Conservation (phyloP, 2,329 filamentous ascomycete species). For the Phyllosticta citrichinensis region DNA sequence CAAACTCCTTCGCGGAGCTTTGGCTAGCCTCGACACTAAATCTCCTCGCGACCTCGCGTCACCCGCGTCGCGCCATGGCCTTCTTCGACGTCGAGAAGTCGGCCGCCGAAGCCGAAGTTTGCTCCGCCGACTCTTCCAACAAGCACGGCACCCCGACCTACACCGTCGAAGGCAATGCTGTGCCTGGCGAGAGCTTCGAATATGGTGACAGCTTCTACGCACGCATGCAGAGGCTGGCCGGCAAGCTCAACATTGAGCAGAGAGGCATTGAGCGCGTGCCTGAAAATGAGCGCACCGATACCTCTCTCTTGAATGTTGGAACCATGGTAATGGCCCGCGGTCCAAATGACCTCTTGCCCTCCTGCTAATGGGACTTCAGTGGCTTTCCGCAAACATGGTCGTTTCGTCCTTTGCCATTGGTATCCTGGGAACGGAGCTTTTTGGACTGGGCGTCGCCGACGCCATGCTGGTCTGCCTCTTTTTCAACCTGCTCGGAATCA, state of each 20-base stretch:
- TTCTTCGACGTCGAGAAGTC: slow-evolving; percentile 18
- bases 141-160: slow-evolving; percentile 8
- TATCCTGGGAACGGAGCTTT: slow-evolving; percentile 58
- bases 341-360: not conserved
- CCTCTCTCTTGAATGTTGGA: slow-evolving; percentile 53
- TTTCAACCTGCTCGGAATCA: slow-evolving; percentile 63
- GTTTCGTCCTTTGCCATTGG: slow-evolving; percentile 69
- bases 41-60: not conserved
- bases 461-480: slow-evolving; percentile 62
- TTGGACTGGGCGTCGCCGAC: slow-evolving; percentile 62
- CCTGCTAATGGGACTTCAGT: slow-evolving; percentile 35
- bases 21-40: not conserved
- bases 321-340: slow-evolving; percentile 52
- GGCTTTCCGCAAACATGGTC: slow-evolving; percentile 70
- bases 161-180: slow-evolving; percentile 36
- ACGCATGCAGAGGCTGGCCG: slow-evolving; percentile 52
- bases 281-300: slow-evolving; percentile 56
- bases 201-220: slow-evolving; percentile 47
- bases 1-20: slow-evolving; percentile 11
- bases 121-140: slow-evolving; percentile 14
- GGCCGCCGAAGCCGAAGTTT: slow-evolving; percentile 20
- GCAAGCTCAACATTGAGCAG: slow-evolving; percentile 59
- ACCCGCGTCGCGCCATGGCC: slow-evolving; percentile 3
- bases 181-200: slow-evolving; percentile 49
- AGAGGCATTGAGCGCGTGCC: slow-evolving; percentile 68